These are phyloP conservation scores for Tolypocladium pustulatum DNA, from an alignment of 2,329 filamentous ascomycete species.

Conservation along the genomic window DNA sequence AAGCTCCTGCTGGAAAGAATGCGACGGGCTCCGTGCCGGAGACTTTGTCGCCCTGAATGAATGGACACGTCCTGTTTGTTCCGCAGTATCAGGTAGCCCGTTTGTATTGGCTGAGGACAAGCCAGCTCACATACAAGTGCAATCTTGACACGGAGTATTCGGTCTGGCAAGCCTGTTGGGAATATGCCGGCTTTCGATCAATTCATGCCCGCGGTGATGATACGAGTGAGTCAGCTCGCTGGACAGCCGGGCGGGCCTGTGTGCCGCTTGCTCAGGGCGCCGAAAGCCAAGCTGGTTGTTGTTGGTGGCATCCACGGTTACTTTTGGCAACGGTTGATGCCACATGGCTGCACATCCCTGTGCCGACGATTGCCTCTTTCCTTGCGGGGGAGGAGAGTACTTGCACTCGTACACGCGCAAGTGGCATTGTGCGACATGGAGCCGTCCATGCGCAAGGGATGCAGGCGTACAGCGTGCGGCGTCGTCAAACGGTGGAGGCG, in stretches of 20 bases:
- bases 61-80: not conserved
- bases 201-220: not conserved
- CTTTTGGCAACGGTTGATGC: not conserved
- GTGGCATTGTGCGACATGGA: not conserved
- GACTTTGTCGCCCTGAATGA: not conserved
- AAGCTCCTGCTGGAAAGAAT: constrained; percentile 6
- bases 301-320: not conserved
- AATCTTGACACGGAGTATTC: not conserved
- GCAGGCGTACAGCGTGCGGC: not conserved
- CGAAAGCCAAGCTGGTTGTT: not conserved
- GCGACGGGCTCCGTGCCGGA: not conserved
- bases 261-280: not conserved
- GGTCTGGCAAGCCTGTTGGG: not conserved
- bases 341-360: not conserved
- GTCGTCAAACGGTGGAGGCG: not conserved
- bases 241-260: not conserved
- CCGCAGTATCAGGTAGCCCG: not conserved
- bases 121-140: not conserved
- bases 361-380: not conserved
- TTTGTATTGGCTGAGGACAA: not conserved
- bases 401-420: not conserved
- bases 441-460: not conserved
- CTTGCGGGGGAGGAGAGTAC: not conserved
- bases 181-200: not conserved
- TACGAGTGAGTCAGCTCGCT: not conserved